These are phyloP conservation scores for Holtermanniella nyarrowii DNA, from an alignment of 768 basidiomycete genomes.

Conservation along the genomic window DNA sequence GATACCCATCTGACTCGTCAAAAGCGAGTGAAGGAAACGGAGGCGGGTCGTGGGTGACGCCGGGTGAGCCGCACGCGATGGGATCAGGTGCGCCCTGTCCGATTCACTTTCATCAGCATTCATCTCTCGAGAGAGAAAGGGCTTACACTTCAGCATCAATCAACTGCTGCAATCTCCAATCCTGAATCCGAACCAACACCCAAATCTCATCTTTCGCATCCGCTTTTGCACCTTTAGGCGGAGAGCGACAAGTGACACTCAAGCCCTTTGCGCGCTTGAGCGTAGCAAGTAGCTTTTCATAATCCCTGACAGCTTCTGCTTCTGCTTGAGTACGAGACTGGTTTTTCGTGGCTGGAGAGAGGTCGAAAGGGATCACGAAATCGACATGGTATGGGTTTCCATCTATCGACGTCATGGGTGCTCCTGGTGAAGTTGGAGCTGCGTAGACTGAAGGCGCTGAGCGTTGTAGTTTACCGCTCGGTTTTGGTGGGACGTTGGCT, in stretches of 20 bases:
- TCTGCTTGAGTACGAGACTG: constrained; percentile 16
- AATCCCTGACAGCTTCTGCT: constrained; percentile 25
- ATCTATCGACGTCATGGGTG: background rate
- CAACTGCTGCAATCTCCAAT: constrained; percentile 53
- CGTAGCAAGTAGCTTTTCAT: constrained; percentile 22
- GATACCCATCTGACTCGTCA: constrained; percentile 58
- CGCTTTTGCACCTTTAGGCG: constrained; percentile 17
- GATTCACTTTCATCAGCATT: constrained; percentile 51
- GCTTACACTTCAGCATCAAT: constrained; percentile 65
- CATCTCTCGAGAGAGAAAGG: no score
- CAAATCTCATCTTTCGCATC: constrained; percentile 30
- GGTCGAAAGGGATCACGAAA: constrained; percentile 29
- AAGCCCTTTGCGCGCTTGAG: constrained; percentile 32
- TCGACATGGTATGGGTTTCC: constrained; percentile 31
- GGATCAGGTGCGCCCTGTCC: constrained; percentile 40
- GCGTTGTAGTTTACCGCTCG: background rate
- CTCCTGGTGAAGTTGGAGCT: background rate
- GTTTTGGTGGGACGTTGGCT: background rate
- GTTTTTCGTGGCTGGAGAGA: constrained; percentile 7
- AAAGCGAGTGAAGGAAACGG: constrained; percentile 25
- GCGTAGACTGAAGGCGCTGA: background rate
- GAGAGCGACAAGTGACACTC: constrained; percentile 20
- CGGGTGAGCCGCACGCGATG: constrained; percentile 47
- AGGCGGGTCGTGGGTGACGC: constrained; percentile 49
- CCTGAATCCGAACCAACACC: constrained; percentile 64